These are phyloP conservation scores for Crucibulum laeve DNA, from an alignment of 768 basidiomycete genomes.

Conservation along the genomic window DNA sequence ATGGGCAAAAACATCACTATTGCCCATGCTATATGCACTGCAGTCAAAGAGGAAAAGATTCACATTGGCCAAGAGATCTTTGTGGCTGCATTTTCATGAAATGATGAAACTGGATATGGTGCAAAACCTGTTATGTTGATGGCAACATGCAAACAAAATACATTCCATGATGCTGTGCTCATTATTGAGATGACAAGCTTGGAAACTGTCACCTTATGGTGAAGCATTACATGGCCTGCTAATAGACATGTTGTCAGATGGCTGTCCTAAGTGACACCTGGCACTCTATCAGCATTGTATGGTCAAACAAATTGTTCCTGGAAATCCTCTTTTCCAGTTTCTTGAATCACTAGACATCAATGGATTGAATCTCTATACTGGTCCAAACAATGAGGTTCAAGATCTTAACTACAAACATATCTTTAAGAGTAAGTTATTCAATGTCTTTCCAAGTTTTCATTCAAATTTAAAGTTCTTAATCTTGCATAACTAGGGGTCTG, in stretches of 20 bases:
- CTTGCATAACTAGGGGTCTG: slow-evolving; percentile 14
- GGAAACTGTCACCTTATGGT: slow-evolving; percentile 17
- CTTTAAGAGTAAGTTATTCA: slow-evolving; percentile 11
- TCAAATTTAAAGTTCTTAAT: slow-evolving; percentile 3
- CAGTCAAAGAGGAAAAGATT: slow-evolving; percentile 13
- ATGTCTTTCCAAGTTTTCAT: neutral
- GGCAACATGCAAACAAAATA: slow-evolving; percentile 16
- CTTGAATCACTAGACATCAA: slow-evolving; percentile 10
- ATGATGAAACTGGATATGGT: slow-evolving; percentile 12
- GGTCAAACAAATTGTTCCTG: slow-evolving; percentile 8
- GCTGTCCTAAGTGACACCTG: slow-evolving; percentile 13
- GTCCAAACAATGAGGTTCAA: slow-evolving; percentile 10
- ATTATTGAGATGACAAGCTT: slow-evolving; percentile 16
- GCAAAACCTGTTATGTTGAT: slow-evolving; percentile 14
- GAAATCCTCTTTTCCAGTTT: slow-evolving; percentile 9
- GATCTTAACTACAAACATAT: slow-evolving; percentile 17
- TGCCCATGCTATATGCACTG: slow-evolving; percentile 8
- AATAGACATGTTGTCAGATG: slow-evolving; percentile 14
- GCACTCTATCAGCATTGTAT: slow-evolving; percentile 18
- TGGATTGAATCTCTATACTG: slow-evolving; percentile 12
- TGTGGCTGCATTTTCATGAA: slow-evolving; percentile 17
- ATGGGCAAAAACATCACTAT: slow-evolving; percentile 13
- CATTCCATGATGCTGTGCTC: slow-evolving; percentile 5
- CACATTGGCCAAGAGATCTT: slow-evolving; percentile 23
- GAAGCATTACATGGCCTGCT: slow-evolving; percentile 13